phyloP scores from a whole-genome alignment of 2,329 filamentous ascomycete genomes.

The Colletotrichum brevisporum region DNA sequence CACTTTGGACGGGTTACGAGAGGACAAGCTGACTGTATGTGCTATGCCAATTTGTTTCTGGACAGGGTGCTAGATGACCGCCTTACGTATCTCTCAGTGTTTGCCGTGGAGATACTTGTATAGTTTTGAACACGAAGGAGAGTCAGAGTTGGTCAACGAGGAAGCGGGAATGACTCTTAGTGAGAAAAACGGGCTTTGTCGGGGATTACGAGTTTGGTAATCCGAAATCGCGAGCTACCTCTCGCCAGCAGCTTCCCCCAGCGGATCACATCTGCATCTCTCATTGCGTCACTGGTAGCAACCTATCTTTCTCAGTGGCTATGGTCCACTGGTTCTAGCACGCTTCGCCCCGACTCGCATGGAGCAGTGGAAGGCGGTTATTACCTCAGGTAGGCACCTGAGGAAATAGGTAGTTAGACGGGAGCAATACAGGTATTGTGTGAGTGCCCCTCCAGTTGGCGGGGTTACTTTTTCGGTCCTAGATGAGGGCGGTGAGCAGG shows the following conservation, averaged over 20 bases:
- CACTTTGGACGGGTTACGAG: too few relatives aligned
- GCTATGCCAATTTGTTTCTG: too few relatives aligned
- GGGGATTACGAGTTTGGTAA: constrained; percentile 26
- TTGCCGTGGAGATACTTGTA: neutral
- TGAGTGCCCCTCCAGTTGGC: constrained; percentile 18
- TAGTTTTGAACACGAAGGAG: constrained; percentile 10
- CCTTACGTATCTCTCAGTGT: too few relatives aligned
- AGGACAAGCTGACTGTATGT: too few relatives aligned
- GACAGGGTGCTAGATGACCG: too few relatives aligned
- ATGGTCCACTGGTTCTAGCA: constrained; percentile 29
- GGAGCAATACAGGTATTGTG: too few relatives aligned
- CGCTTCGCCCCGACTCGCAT: constrained; percentile 9
- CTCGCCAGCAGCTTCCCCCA: neutral
- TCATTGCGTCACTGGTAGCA: neutral
- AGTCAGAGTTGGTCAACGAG: neutral
- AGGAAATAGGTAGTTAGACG: too few relatives aligned
- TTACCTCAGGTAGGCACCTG: too few relatives aligned
- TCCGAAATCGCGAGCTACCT: constrained; percentile 10
- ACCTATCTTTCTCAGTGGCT: constrained; percentile 15
- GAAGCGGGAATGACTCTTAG: constrained; percentile 10
- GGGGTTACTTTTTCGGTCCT: constrained; percentile 19
- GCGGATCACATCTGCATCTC: neutral
- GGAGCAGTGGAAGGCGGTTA: neutral
- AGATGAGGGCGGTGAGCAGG: constrained; percentile 29
- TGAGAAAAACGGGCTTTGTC: constrained; percentile 9